phyloP scores from a whole-genome alignment of 2,329 filamentous ascomycete genomes.

The Mycogone perniciosa region DNA sequence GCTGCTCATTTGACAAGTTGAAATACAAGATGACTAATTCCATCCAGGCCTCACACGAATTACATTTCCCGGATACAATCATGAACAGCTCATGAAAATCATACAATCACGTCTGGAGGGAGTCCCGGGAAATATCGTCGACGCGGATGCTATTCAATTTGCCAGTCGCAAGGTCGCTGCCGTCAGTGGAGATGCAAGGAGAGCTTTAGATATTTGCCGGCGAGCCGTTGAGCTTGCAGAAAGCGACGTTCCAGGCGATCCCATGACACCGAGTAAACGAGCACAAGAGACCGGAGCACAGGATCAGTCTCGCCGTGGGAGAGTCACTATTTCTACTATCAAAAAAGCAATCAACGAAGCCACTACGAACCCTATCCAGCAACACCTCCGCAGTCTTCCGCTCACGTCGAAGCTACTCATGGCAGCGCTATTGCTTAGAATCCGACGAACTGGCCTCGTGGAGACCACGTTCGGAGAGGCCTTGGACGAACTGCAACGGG shows the following conservation, averaged over 20 bases:
- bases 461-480: slow-evolving; percentile 89
- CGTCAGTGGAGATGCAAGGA: slow-evolving; percentile 86
- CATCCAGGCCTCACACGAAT: slow-evolving; percentile 71
- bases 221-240: slow-evolving; percentile 94
- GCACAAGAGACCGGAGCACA: slow-evolving; percentile 22
- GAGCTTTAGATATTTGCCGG: slow-evolving; percentile 90
- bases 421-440: slow-evolving; percentile 70
- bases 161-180: slow-evolving; percentile 94
- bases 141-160: slow-evolving; percentile 90
- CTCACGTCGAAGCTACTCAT: slow-evolving; percentile 80
- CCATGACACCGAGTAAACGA: slow-evolving; percentile 57
- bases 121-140: slow-evolving; percentile 82
- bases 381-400: slow-evolving; percentile 76
- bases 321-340: slow-evolving; percentile 87
- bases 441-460: slow-evolving; percentile 73
- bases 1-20: background rate
- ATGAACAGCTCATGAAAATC: slow-evolving; percentile 95
- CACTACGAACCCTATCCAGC: slow-evolving; percentile 85
- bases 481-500: slow-evolving; percentile 61
- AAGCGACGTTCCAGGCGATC: slow-evolving; percentile 49
- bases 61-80: slow-evolving; percentile 94
- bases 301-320: slow-evolving; percentile 28
- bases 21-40: background rate
- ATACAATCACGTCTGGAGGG: slow-evolving; percentile 89
- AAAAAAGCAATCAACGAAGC: slow-evolving; percentile 94